Evolutionary conservation across 1,284 basidiomycete species (phyloP).

Genomic region (Malassezia furfur): DNA sequence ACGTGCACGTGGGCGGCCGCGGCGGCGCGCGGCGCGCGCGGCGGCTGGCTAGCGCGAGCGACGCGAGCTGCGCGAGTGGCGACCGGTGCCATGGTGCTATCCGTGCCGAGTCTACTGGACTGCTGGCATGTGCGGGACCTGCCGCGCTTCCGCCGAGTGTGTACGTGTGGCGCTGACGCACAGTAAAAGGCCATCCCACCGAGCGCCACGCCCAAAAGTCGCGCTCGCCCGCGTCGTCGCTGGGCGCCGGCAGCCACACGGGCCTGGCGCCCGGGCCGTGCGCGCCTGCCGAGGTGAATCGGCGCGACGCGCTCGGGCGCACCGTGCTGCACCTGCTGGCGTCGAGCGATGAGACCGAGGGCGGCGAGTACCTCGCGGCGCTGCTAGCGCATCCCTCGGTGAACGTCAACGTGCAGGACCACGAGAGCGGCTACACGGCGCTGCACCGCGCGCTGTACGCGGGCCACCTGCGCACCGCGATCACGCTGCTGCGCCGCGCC

Average conservation of each 20-base stretch:
- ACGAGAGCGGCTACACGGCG: constrained; percentile 64
- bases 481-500: constrained; percentile 63
- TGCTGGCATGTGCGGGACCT: constrained; percentile 43
- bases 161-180: constrained; percentile 12
- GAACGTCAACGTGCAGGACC: constrained; percentile 72
- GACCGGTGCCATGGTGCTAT: constrained; percentile 6
- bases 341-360: constrained; percentile 57
- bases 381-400: constrained; percentile 69
- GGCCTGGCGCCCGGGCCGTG: constrained; percentile 26
- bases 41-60: not conserved
- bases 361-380: constrained; percentile 68
- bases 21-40: not conserved
- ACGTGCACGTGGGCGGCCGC: not conserved
- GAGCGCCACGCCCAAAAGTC: constrained; percentile 15
- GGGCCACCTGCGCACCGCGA: constrained; percentile 70
- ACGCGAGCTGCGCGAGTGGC: not conserved
- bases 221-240: constrained; percentile 7
- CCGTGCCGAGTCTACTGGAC: constrained; percentile 32
- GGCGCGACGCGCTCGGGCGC: constrained; percentile 62
- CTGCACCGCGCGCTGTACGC: constrained; percentile 81
- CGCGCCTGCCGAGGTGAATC: constrained; percentile 58
- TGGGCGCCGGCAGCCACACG: not conserved
- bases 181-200: constrained; percentile 28
- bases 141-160: constrained; percentile 35
- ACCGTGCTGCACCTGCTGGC: constrained; percentile 75